Evolutionary conservation across 805 yeast genomes (phyloP), one percentile per base, ranked within the genome.

Genomic region (Wickerhamomyces alni): DNA sequence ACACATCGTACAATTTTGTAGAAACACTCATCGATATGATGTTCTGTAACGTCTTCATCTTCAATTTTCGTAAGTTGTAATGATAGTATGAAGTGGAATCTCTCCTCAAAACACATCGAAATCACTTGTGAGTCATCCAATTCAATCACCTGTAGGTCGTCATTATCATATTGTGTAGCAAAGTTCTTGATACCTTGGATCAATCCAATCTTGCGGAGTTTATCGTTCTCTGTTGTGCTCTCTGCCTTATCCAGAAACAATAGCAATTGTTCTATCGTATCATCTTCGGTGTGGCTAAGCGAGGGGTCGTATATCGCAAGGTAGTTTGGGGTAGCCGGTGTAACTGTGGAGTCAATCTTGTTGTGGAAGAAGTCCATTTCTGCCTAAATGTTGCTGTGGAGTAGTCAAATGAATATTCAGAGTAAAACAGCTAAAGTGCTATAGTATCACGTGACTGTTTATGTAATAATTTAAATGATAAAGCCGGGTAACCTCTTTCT

Each of bases 241-340:
- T 11, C 33, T 36, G 10, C 30, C 27, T 48, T 59, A 46, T 57
- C 9, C 18, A 65, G 46, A 51, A 65, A 39, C 54, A 57, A 32
- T 33, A 70, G 44, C 17, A 70, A 45, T 42, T 67, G 62, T 30
- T 59, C 54, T 19, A 54, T 51, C 7, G 62, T 47, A 34, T 61
- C 63, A 2, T 51, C 57, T 26, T 61, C 71, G 19, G 43, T 43
- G 1, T 45, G 43, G 15, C 59, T 58, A 33, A 59, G 47, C 8
- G 50, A 44, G 4, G 74, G 73, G 49, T 69, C 69, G 47, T 62
- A 66, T 3, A 69, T 60, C 10, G 65, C 55, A 27, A 66, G 46
- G 48, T 52, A 59, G 15, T 55, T 48, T 24, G 63, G 37, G 44
- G 17, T 16, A 0, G 52, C 36, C 0, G 51, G 51, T 8, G 37